Base-by-base conservation (phyloP, 2,329 filamentous ascomycete genomes). In the Hypoxylon sp. region DNA sequence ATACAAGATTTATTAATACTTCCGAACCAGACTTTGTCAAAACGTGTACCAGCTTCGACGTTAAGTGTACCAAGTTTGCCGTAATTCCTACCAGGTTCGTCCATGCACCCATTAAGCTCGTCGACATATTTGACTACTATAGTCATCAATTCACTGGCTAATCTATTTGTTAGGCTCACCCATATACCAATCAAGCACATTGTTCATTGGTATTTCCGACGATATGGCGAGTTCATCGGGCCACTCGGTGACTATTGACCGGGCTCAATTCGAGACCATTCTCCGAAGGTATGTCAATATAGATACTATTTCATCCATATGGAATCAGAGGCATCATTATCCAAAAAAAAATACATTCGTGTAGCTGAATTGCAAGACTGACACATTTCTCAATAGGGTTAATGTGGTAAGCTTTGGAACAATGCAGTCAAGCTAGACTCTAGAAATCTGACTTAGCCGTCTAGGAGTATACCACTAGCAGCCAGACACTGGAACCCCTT, bases 241-340 rank as follows among this genome's bases (percentile, higher is more conserved):
- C 19, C 39, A 17, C 19, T 17, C 39, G 3, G 39, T 44, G 9
- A 19, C 8, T 10, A 19, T 44, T 11, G 17, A 19, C 6, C 17
- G 39, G 1, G 14, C 9, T 2, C 39, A 44, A 8, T 44, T 44
- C 9, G 39, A 44, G 8, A 17, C 19, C 39, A 17, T 91, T 51
- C 75, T 90, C 58, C 84, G 86, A 76, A 86, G 87, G 90, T 91
- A 79, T 81, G 85, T 78, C 22, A 44, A 53, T 19, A 24, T 22
- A 39, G 5, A 3, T 31, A 26, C 37, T 50, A 24, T 44, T 44
- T 17, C 17, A 44, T 44, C 6, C 1, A n/a, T 39, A 22, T 44
- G 3, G 11, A 22, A 44, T 11, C 39, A 44, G 8, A 9, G 39
- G 9, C 17, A 9, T 37, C 29, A 26, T n/a, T 31, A 6, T 47